phyloP scores from a whole-genome alignment of 2,329 filamentous ascomycete species.

The Arthroderma sp. region DNA sequence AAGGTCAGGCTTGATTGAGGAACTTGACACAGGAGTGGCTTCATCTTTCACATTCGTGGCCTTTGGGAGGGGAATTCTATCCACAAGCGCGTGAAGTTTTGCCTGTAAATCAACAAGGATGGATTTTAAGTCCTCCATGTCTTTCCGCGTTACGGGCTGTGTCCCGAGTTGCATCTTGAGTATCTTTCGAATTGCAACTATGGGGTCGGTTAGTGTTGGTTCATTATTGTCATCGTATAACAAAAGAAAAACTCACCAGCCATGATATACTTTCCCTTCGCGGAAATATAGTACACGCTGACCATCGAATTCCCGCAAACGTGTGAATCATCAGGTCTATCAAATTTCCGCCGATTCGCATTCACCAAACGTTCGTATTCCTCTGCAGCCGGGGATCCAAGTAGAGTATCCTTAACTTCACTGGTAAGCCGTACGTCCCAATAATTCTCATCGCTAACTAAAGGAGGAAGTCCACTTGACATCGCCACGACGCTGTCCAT shows the following conservation, averaged over 20 bases:
- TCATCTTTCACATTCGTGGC: not conserved
- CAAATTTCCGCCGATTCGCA: slow-evolving; percentile 21
- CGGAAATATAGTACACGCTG: slow-evolving; percentile 31
- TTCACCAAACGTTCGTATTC: slow-evolving; percentile 25
- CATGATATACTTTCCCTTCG: slow-evolving; percentile 33
- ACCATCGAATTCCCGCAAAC: slow-evolving; percentile 30
- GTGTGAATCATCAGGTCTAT: slow-evolving; percentile 30
- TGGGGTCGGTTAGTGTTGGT: not conserved
- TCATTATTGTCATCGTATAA: not conserved
- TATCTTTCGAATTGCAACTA: slow-evolving; percentile 31
- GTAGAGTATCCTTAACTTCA: slow-evolving; percentile 34
- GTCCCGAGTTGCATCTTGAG: slow-evolving; percentile 34
- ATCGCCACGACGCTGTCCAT: slow-evolving; percentile 38
- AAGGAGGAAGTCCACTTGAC: slow-evolving; percentile 35
- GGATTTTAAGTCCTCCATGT: slow-evolving; percentile 32
- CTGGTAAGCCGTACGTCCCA: slow-evolving; percentile 36
- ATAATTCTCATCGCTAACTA: slow-evolving; percentile 35
- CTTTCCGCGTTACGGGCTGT: slow-evolving; percentile 28
- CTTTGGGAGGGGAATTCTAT: slow-evolving; percentile 25
- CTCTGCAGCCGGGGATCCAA: slow-evolving; percentile 26
- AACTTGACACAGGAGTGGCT: slow-evolving; percentile 16
- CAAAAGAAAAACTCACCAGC: slow-evolving; percentile 22
- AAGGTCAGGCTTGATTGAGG: slow-evolving; percentile 18
- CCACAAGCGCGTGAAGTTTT: slow-evolving; percentile 31
- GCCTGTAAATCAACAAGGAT: slow-evolving; percentile 30